A percentile compares a stretch with the other conserved stretches of the same genome.
Evolutionary conservation across 495 filamentous ascomycete genomes (phyloP).

Genomic region (Usnea hakonensis): DNA sequence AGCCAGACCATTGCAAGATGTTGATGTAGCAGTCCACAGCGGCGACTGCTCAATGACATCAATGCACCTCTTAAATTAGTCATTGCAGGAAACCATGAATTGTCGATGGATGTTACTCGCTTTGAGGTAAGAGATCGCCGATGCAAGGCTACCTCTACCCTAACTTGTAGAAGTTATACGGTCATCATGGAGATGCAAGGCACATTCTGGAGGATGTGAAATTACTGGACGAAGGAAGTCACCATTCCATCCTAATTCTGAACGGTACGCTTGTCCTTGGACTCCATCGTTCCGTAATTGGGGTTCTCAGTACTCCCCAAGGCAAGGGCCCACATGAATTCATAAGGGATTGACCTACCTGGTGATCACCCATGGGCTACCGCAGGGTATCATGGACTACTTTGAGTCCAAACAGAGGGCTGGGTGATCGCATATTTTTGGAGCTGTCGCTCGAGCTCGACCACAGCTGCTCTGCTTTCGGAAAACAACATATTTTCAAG

Average conservation of each 20-base stretch:
- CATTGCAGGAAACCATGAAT: slow-evolving; percentile 71
- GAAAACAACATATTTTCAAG: slow-evolving; percentile 67
- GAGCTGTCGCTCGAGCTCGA: slow-evolving; percentile 42
- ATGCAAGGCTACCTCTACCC: slow-evolving; percentile 22
- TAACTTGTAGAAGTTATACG: slow-evolving; percentile 28
- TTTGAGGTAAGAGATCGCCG: slow-evolving; percentile 31
- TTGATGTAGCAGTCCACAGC: slow-evolving; percentile 61
- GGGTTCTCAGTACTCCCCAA: slow-evolving; percentile 51
- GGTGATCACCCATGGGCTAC: slow-evolving; percentile 63
- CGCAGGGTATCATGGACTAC: slow-evolving; percentile 46
- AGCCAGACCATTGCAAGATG: slow-evolving; percentile 31
- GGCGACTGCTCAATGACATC: slow-evolving; percentile 48
- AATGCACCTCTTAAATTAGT: slow-evolving; percentile 59
- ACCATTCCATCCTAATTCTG: slow-evolving; percentile 45
- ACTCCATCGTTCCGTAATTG: slow-evolving; percentile 48
- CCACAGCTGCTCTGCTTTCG: slow-evolving; percentile 64
- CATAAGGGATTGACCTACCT: slow-evolving; percentile 50
- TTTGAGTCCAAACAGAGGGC: slow-evolving; percentile 31
- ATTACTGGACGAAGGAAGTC: slow-evolving; percentile 55
- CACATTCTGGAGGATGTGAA: slow-evolving; percentile 28
- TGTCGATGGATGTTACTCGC: slow-evolving; percentile 46
- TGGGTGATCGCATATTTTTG: slow-evolving; percentile 53
- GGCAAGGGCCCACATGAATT: slow-evolving; percentile 41
- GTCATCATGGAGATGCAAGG: slow-evolving; percentile 28
- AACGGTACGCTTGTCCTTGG: slow-evolving; percentile 61